Percentiles rank a stretch among this genome's conserved stretches.
Evolutionary conservation across 305 asterid genomes (phyloP).

Genomic region (Stenogyne calaminthoides): DNA sequence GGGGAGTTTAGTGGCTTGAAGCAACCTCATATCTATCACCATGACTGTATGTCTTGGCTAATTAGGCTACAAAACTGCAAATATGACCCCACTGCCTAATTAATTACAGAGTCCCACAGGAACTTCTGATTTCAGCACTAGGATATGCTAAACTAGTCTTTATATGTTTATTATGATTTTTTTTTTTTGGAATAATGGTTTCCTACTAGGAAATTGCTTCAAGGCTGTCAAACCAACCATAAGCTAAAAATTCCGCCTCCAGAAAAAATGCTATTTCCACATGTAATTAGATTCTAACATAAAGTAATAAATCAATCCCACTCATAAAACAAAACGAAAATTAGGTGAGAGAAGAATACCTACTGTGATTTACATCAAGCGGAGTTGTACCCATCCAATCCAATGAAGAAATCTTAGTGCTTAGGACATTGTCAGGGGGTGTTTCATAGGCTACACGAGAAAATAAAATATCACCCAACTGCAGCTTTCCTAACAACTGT

Average conservation of each 20-base stretch:
- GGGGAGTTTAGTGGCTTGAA: conserved; percentile 16
- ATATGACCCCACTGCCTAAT: background rate
- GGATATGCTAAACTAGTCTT: background rate
- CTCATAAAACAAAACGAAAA: conserved; percentile 22
- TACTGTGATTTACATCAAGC: conserved; percentile 75
- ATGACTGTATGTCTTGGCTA: too few species aligned
- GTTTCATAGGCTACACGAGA: conserved; percentile 46
- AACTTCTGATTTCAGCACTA: background rate
- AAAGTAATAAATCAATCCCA: background rate
- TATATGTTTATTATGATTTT: too few species aligned
- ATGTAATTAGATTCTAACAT: background rate
- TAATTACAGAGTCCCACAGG: background rate
- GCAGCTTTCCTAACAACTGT: conserved; percentile 61
- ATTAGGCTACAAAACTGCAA: background rate
- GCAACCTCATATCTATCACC: background rate
- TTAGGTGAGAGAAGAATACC: conserved; percentile 52
- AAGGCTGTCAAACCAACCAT: conserved; percentile 1
- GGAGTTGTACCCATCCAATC: conserved; percentile 96
- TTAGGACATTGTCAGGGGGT: conserved; percentile 35
- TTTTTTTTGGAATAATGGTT: background rate
- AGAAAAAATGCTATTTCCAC: background rate
- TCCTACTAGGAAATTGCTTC: too few species aligned
- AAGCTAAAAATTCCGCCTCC: background rate
- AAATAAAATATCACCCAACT: conserved; percentile 61
- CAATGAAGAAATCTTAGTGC: conserved; percentile 59